Evolutionary conservation across 352 stramenopile genomes (phyloP).

Genomic region (Phytophthora pseudosyringae): DNA sequence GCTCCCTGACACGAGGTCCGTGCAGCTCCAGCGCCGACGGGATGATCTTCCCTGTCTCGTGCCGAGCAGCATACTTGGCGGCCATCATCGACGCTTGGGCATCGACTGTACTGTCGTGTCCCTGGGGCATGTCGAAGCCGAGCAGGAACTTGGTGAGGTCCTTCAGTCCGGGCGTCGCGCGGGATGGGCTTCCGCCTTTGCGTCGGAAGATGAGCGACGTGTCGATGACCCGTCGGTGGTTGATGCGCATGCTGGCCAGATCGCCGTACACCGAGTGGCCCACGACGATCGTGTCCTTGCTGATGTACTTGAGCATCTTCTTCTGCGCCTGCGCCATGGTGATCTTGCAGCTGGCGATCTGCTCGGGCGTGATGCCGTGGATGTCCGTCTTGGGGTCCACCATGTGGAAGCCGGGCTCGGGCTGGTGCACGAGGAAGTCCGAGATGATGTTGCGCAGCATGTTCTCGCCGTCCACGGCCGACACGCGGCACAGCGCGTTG

Average conservation of each 20-base stretch:
- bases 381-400: constrained; percentile 86
- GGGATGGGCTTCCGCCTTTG: constrained; percentile 42
- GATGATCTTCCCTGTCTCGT: constrained; percentile 69
- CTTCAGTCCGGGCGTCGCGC: constrained; percentile 69
- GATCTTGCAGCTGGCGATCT: constrained; percentile 82
- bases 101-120: constrained; percentile 88
- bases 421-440: constrained; percentile 87
- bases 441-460: constrained; percentile 75
- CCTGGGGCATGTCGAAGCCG: constrained; percentile 83
- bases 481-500: constrained; percentile 81
- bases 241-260: constrained; percentile 73
- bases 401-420: constrained; percentile 61
- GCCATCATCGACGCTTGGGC: constrained; percentile 88
- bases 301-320: constrained; percentile 87
- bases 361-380: constrained; percentile 76
- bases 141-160: constrained; percentile 83
- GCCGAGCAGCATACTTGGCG: constrained; percentile 75
- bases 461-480: constrained; percentile 80
- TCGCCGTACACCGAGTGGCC: constrained; percentile 84
- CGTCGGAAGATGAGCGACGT: constrained; percentile 83
- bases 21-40: constrained; percentile 70
- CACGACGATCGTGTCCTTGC: constrained; percentile 82
- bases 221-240: constrained; percentile 84
- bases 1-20: constrained; percentile 38
- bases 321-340: constrained; percentile 78